These are phyloP conservation scores for Colletotrichum echinochloae DNA, from an alignment of 2,329 filamentous ascomycete genomes.

Conservation along the genomic window DNA sequence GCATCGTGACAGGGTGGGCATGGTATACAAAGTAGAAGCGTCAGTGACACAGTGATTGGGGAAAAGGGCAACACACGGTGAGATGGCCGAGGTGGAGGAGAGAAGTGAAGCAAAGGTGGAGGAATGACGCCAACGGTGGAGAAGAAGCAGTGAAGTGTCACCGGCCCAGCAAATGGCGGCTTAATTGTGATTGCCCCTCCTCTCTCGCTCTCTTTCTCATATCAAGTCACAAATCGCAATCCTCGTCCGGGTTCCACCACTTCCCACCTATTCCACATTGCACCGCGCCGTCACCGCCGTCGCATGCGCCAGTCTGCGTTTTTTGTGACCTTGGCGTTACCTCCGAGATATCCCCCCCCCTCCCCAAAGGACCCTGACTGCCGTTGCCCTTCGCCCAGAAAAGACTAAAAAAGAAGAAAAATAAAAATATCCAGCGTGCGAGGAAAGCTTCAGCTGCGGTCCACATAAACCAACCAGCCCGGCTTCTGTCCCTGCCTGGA, in stretches of 20 bases:
- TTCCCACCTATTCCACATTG: slow-evolving; percentile 14
- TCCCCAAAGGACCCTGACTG: slow-evolving; percentile 10
- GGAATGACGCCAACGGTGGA: slow-evolving; percentile 38
- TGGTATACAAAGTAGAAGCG: background rate
- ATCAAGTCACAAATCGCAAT: background rate
- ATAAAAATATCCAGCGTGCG: background rate
- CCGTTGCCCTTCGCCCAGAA: background rate
- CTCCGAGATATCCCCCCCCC: slow-evolving; percentile 4
- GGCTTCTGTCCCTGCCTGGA: slow-evolving; percentile 20
- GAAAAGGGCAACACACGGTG: background rate
- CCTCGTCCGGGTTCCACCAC: background rate
- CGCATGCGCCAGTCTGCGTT: no score
- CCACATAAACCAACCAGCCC: background rate
- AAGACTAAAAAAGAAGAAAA: background rate
- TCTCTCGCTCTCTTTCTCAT: background rate
- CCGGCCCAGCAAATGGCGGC: background rate
- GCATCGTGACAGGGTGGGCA: slow-evolving; percentile 21
- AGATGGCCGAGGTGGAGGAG: slow-evolving; percentile 5
- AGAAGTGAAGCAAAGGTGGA: slow-evolving; percentile 27
- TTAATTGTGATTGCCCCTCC: slow-evolving; percentile 20
- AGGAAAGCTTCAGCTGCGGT: slow-evolving; percentile 4
- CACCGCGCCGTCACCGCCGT: no score
- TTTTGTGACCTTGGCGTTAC: background rate
- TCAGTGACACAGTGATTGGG: background rate
- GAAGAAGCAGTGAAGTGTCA: slow-evolving; percentile 35